These are phyloP conservation scores for Podospora tetraspora DNA, from an alignment of 495 filamentous ascomycete species.

Conservation along the genomic window DNA sequence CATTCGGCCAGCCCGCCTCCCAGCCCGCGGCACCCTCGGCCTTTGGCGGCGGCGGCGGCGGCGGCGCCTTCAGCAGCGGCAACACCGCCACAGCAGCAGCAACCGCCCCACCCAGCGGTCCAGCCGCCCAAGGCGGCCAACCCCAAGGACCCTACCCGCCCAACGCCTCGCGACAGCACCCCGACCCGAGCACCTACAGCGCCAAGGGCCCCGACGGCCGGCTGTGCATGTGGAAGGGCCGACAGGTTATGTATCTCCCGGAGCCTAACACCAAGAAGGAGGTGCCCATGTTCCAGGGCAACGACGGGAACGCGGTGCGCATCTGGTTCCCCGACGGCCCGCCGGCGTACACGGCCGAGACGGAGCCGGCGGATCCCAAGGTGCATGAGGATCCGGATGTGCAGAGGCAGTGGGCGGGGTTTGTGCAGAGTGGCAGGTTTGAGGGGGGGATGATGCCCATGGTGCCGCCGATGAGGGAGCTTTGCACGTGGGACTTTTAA, in stretches of 20 bases:
- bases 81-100: constrained; percentile 1
- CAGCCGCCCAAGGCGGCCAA: constrained; percentile 2
- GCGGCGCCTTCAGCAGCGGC: background rate
- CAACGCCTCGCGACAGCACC: constrained; percentile 39
- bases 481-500: constrained; percentile 66
- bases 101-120: background rate
- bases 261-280: constrained; percentile 19
- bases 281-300: constrained; percentile 32
- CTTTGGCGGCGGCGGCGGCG: background rate
- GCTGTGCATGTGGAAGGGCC: constrained; percentile 39
- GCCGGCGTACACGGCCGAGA: constrained; percentile 50
- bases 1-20: constrained; percentile 10
- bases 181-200: constrained; percentile 35
- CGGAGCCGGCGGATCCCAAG: constrained; percentile 43
- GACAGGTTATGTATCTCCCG: constrained; percentile 34
- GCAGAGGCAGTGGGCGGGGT: constrained; percentile 53
- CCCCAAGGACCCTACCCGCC: constrained; percentile 36
- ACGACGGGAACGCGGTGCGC: constrained; percentile 43
- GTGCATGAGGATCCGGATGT: constrained; percentile 42
- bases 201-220: constrained; percentile 25
- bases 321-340: constrained; percentile 69
- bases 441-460: constrained; percentile 59
- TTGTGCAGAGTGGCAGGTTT: constrained; percentile 58
- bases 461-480: constrained; percentile 68
- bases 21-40: background rate